Percentiles rank a stretch among this genome's conserved stretches.
Evolutionary conservation across 495 filamentous ascomycete species (phyloP).

Genomic region (Podospora sp.): DNA sequence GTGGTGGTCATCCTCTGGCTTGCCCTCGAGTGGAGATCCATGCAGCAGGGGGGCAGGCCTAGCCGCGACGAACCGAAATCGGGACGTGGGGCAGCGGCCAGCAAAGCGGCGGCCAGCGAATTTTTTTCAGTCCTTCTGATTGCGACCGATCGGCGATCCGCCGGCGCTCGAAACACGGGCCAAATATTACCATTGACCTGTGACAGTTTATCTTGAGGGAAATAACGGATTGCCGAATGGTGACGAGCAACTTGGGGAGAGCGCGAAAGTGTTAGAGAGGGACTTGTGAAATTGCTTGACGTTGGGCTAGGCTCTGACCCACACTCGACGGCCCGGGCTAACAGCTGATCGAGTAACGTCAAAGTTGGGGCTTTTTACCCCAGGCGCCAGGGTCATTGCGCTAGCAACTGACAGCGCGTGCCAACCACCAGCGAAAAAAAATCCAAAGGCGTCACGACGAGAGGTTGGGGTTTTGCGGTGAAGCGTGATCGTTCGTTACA

Average conservation of each 20-base stretch:
- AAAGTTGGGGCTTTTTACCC: slow-evolving; percentile 4
- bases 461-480: not conserved
- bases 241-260: not conserved
- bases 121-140: slow-evolving; percentile 11
- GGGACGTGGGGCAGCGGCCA: slow-evolving; percentile 20
- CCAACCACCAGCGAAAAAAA: not conserved
- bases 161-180: slow-evolving; percentile 6
- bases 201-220: slow-evolving; percentile 17
- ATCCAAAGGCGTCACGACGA: not conserved
- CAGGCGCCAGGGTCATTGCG: slow-evolving; percentile 9
- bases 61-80: slow-evolving; percentile 24
- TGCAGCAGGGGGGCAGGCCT: slow-evolving; percentile 26
- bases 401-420: slow-evolving; percentile 2
- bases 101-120: slow-evolving; percentile 4
- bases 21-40: slow-evolving; percentile 34
- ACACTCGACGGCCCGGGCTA: slow-evolving; percentile 26
- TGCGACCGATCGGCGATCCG: slow-evolving; percentile 16
- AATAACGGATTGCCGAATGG: slow-evolving; percentile 20
- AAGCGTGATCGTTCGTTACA: not conserved
- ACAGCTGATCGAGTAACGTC: slow-evolving; percentile 31
- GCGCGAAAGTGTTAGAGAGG: slow-evolving; percentile 23
- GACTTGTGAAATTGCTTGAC: slow-evolving; percentile 18
- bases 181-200: slow-evolving; percentile 9
- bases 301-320: slow-evolving; percentile 16
- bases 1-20: slow-evolving; percentile 50